Percentiles rank a stretch among this genome's conserved stretches.
These are phyloP conservation scores for Diplogelasinospora grovesii DNA, from an alignment of 495 filamentous ascomycete species.

Conservation along the genomic window DNA sequence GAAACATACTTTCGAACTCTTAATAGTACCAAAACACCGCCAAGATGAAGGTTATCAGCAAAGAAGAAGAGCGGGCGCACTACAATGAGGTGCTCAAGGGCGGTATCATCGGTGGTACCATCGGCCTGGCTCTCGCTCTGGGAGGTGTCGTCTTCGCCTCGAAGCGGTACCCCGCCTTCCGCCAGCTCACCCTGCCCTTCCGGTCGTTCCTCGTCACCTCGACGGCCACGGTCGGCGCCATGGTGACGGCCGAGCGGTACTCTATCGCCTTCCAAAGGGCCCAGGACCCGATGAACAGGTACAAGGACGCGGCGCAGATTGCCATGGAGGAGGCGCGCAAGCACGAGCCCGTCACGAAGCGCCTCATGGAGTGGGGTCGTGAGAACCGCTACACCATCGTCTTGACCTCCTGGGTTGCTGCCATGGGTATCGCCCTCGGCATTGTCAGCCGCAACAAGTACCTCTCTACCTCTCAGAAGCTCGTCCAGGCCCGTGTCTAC, in stretches of 20 bases:
- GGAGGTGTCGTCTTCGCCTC: conserved; percentile 56
- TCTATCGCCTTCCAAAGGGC: conserved; percentile 66
- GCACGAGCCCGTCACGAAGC: conserved; percentile 38
- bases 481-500: conserved; percentile 96
- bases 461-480: conserved; percentile 73
- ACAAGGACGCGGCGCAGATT: conserved; percentile 53
- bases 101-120: conserved; percentile 60
- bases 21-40: background rate
- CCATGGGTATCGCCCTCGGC: conserved; percentile 69
- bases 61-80: conserved; percentile 75
- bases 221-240: conserved; percentile 72
- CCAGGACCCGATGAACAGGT: conserved; percentile 58
- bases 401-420: conserved; percentile 71
- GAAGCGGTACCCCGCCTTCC: conserved; percentile 64
- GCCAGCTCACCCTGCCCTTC: conserved; percentile 77
- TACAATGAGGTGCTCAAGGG: conserved; percentile 66
- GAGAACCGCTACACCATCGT: conserved; percentile 90
- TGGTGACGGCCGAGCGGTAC: conserved; percentile 77
- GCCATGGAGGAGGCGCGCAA: conserved; percentile 36
- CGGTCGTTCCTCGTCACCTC: conserved; percentile 85
- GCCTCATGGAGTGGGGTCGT: conserved; percentile 53
- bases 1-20: background rate
- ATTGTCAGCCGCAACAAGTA: conserved; percentile 75
- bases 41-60: conserved; percentile 88
- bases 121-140: conserved; percentile 58